Evolutionary conservation across 2,329 filamentous ascomycete species (phyloP), one percentile per base, ranked within the genome.

Genomic region (Colletotrichum nymphaeae): DNA sequence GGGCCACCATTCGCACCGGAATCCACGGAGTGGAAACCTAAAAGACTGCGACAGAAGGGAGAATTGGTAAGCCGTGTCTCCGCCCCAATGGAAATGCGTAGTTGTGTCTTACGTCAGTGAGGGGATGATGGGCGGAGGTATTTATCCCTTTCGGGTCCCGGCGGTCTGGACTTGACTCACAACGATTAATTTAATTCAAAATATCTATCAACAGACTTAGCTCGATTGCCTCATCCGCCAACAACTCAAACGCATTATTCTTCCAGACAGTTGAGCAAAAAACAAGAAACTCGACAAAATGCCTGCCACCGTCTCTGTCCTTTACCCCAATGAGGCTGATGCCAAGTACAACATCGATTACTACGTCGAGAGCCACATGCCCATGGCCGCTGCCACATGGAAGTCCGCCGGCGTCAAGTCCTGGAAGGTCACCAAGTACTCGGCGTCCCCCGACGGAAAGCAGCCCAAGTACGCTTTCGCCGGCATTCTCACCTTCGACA

Each of bases 301-400:
- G 73, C n/a, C 73, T 4, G 42, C 57, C 70, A 66, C 73, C 22
- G n/a, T 74, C 32, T 63, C 42, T 5, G 65, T 74, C 3, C 55
- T 74, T 35, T 74, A 86, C 57, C 73, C 73, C 49, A 74, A 74
- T 52, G 73, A 73, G 52, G 55, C 73, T n/a, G 73, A 74, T 37
- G 73, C 73, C 65, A 66, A 74, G 70, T 74, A 74, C 57, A 64
- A 74, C 62, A 24, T 74, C 52, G 73, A 74, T 42, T 74, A 74
- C 65, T 74, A 74, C 62, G 12, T 74, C 70, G 66, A 69, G 35
- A 56, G 42, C 35, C 73, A 74, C 42, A 73, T 74, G 65, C 70
- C 73, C 19, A 4, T 73, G 19, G 71, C 66, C 8, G 59, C 42
- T 16, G 62, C 65, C 5, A 56, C 55, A 11, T 74, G 73, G 70